Evolutionary conservation across 2,329 filamentous ascomycete species (phyloP).

Genomic region (Exophiala sp.): DNA sequence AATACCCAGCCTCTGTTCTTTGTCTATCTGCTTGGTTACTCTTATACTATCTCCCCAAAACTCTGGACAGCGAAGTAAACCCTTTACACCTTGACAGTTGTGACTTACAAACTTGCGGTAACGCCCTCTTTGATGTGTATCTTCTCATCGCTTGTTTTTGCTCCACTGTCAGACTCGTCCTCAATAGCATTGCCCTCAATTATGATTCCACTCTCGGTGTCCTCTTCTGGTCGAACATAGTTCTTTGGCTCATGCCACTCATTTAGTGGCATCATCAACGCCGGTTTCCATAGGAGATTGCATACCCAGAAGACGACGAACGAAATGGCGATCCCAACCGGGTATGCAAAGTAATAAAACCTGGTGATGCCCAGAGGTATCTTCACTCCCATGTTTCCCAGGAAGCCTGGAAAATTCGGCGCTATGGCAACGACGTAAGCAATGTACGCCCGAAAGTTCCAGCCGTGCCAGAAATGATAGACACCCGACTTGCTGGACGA

Average conservation of each 20-base stretch:
- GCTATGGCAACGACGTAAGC: slow-evolving; percentile 13
- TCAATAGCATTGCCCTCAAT: not conserved
- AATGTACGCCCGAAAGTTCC: slow-evolving; percentile 40
- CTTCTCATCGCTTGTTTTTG: no score
- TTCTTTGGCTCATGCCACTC: slow-evolving; percentile 12
- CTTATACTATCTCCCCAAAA: no score
- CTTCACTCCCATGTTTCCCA: slow-evolving; percentile 40
- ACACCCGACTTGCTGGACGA: slow-evolving; percentile 33
- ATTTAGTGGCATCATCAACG: slow-evolving; percentile 1
- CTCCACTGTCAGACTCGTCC: not conserved
- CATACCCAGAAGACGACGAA: slow-evolving; percentile 4
- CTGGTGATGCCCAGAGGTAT: slow-evolving; percentile 2
- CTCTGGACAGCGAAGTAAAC: no score
- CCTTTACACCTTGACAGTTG: no score
- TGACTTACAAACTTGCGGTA: no score
- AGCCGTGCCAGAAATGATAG: slow-evolving; percentile 41
- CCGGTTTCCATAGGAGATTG: slow-evolving; percentile 1
- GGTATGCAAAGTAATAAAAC: slow-evolving; percentile 3
- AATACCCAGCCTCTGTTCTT: no score
- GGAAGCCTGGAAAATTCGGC: slow-evolving; percentile 41
- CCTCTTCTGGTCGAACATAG: slow-evolving; percentile 5
- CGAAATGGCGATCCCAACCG: not conserved
- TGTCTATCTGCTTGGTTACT: no score
- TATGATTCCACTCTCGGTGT: not conserved
- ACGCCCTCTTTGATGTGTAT: no score